Evolutionary conservation across 768 basidiomycete species (phyloP).

Genomic region (Pleurotus tuoliensis): DNA sequence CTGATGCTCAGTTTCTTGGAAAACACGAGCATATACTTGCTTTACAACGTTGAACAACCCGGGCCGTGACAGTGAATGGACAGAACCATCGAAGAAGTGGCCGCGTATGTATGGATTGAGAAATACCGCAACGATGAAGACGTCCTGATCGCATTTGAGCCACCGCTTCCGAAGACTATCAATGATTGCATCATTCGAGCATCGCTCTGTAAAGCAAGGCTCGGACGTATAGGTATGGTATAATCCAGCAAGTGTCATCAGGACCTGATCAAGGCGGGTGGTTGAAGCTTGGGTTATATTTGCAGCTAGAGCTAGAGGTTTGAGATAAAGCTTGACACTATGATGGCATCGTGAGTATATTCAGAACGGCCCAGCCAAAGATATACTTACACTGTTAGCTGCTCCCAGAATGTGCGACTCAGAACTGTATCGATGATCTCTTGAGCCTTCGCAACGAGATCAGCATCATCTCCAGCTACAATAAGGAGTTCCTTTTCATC

Average conservation of each 20-base stretch:
- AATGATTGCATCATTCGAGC: no score
- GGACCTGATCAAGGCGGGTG: constrained; percentile 8
- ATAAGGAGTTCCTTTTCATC: not conserved
- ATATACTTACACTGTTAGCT: constrained; percentile 18
- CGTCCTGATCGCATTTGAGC: constrained; percentile 20
- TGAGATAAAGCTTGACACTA: constrained; percentile 10
- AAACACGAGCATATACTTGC: constrained; percentile 11
- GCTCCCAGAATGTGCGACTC: constrained; percentile 25
- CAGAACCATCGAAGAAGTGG: constrained; percentile 5
- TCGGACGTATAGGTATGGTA: not conserved
- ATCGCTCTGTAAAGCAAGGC: no score
- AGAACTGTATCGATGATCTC: constrained; percentile 25
- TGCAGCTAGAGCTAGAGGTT: constrained; percentile 16
- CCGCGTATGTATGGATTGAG: not conserved
- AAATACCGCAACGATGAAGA: constrained; percentile 17
- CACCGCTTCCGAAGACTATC: constrained; percentile 21
- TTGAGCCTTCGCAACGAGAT: constrained; percentile 10
- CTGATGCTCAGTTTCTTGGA: constrained; percentile 3
- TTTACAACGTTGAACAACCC: constrained; percentile 9
- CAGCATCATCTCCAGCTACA: constrained; percentile 8
- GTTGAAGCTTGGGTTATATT: constrained; percentile 13
- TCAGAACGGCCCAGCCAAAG: constrained; percentile 2
- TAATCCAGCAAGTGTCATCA: constrained; percentile 3
- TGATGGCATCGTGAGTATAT: constrained; percentile 7
- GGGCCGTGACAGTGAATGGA: not conserved